These are phyloP conservation scores for Dendrothele bispora DNA, from an alignment of 768 basidiomycete genomes.

Conservation along the genomic window DNA sequence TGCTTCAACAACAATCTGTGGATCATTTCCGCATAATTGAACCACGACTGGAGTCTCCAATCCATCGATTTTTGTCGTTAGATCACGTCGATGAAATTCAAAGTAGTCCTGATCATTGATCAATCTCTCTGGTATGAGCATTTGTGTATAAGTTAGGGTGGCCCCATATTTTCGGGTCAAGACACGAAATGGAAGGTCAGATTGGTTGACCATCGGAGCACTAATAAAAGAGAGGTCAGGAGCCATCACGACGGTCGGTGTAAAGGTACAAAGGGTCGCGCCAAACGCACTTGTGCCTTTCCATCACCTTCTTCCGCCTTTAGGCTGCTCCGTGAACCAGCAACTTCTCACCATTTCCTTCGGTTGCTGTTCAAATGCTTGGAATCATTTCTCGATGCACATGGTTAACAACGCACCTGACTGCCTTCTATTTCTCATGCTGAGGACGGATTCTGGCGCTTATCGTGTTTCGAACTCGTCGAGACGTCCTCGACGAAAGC, in stretches of 20 bases:
- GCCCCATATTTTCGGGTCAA: slow-evolving; percentile 63
- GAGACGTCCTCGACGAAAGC: too few relatives aligned
- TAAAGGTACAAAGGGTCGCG: too few relatives aligned
- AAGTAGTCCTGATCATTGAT: slow-evolving; percentile 65
- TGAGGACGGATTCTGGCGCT: too few relatives aligned
- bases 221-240: slow-evolving; percentile 42
- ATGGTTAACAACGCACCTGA: too few relatives aligned
- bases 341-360: too few relatives aligned
- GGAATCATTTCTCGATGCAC: too few relatives aligned
- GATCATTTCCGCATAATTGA: slow-evolving; percentile 73
- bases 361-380: too few relatives aligned
- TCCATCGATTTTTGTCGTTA: slow-evolving; percentile 31
- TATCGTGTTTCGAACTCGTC: too few relatives aligned
- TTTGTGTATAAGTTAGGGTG: slow-evolving; percentile 74
- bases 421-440: too few relatives aligned
- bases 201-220: slow-evolving; percentile 81
- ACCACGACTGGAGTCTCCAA: slow-evolving; percentile 56
- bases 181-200: slow-evolving; percentile 71
- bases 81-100: slow-evolving; percentile 59
- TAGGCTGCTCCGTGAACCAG: too few relatives aligned
- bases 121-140: slow-evolving; percentile 65
- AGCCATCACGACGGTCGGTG: background rate
- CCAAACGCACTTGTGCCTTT: too few relatives aligned
- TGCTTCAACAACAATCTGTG: slow-evolving; percentile 58
- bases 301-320: too few relatives aligned